Evolutionary conservation across 495 filamentous ascomycete species (phyloP).

Genomic region (Penicillium malachiteum): DNA sequence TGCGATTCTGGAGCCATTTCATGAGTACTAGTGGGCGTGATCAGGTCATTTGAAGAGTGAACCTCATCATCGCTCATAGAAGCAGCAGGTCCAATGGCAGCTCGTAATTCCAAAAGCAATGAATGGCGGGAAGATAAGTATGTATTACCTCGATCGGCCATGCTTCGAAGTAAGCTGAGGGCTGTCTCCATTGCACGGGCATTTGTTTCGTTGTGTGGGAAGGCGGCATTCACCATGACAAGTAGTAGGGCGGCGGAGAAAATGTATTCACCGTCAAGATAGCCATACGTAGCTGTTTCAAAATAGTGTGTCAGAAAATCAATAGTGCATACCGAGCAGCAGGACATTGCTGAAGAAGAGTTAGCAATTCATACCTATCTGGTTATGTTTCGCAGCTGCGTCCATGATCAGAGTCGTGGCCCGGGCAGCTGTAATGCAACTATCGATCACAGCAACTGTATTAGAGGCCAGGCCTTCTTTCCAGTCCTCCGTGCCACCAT

Average conservation of each 20-base stretch:
- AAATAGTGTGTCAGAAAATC: conserved; percentile 1
- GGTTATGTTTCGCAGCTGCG: conserved; percentile 41
- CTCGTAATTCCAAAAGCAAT: conserved; percentile 36
- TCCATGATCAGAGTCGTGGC: conserved; percentile 49
- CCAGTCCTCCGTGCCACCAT: conserved; percentile 35
- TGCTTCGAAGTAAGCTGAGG: conserved; percentile 39
- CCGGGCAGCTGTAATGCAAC: conserved; percentile 46
- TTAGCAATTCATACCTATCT: conserved; percentile 34
- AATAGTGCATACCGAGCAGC: not conserved
- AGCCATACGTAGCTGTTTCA: conserved; percentile 46
- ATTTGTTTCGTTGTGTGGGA: conserved; percentile 40
- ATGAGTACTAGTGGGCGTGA: not conserved
- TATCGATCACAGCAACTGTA: conserved; percentile 47
- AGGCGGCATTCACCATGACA: conserved; percentile 51
- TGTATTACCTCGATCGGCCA: conserved; percentile 50
- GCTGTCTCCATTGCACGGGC: conserved; percentile 42
- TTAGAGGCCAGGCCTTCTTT: conserved; percentile 39
- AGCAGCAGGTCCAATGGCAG: conserved; percentile 26
- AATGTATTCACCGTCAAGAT: conserved; percentile 50
- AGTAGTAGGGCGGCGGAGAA: conserved; percentile 50
- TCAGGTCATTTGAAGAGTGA: conserved; percentile 1
- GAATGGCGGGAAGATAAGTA: conserved; percentile 44
- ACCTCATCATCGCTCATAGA: conserved; percentile 12
- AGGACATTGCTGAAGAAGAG: not conserved
- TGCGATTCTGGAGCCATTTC: not conserved